Evolutionary conservation across 2,329 filamentous ascomycete genomes (phyloP).

Genomic region (Hymenoscyphus linearis): DNA sequence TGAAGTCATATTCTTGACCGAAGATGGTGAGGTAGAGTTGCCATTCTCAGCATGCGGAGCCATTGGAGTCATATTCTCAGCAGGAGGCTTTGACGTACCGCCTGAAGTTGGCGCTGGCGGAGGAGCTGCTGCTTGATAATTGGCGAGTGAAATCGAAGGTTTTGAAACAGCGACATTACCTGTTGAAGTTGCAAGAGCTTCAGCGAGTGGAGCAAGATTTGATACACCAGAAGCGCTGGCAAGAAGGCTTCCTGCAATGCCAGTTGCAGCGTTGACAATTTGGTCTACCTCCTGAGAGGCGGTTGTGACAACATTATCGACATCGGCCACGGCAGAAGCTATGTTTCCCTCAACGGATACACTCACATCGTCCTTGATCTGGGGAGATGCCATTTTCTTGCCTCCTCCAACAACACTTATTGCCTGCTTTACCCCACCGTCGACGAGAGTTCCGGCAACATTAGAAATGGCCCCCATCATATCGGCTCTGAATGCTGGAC

Average conservation of each 20-base stretch:
- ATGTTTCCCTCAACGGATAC: neutral
- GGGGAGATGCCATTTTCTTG: neutral
- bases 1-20: neutral
- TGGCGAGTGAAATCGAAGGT: neutral
- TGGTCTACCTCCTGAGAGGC: neutral
- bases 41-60: neutral
- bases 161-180: neutral
- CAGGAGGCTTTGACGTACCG: neutral
- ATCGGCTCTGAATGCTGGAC: constrained; percentile 1
- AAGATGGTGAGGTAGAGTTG: neutral
- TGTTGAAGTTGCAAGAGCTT: neutral
- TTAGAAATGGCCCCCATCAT: constrained; percentile 15
- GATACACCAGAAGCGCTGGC: constrained; percentile 6
- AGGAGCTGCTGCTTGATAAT: neutral
- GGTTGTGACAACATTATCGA: constrained; percentile 1
- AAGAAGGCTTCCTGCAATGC: constrained; percentile 16
- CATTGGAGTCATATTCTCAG: neutral
- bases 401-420: constrained; percentile 3
- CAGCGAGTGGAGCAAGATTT: constrained; percentile 12
- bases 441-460: constrained; percentile 19
- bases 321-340: constrained; percentile 10
- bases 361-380: neutral
- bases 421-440: constrained; percentile 8
- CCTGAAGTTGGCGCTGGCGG: neutral
- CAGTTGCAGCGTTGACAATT: constrained; percentile 14